phyloP scores from a whole-genome alignment of 2,329 filamentous ascomycete species.

The Phialemoniopsis sp. region DNA sequence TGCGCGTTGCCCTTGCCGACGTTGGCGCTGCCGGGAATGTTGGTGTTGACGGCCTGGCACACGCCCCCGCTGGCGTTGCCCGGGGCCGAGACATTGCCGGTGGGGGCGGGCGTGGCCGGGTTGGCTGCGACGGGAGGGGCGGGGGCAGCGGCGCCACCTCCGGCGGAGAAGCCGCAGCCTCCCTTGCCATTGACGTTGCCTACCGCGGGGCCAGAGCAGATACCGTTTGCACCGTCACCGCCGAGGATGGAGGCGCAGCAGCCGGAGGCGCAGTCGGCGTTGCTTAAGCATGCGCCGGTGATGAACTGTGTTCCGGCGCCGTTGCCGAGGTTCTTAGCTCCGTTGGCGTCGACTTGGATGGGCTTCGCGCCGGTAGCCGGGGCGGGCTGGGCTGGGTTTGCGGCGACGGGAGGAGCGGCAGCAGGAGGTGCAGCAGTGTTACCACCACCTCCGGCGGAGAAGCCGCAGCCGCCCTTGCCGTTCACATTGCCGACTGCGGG shows the following conservation, averaged over 20 bases:
- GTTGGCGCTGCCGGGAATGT: slow-evolving; percentile 24
- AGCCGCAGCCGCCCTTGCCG: slow-evolving; percentile 14
- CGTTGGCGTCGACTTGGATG: slow-evolving; percentile 10
- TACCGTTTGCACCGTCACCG: slow-evolving; percentile 8
- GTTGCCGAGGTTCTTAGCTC: slow-evolving; percentile 7
- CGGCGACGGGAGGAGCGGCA: no score
- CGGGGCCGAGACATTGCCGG: background rate
- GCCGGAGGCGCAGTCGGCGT: slow-evolving; percentile 6
- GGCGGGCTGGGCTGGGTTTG: no score
- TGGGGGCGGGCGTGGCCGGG: background rate
- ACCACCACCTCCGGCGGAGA: slow-evolving; percentile 1
- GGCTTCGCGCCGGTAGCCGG: slow-evolving; percentile 6
- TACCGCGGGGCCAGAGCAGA: slow-evolving; percentile 13
- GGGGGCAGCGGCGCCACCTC: slow-evolving; percentile 1
- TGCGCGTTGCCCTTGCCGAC: slow-evolving; percentile 17
- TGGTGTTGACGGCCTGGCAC: slow-evolving; percentile 15
- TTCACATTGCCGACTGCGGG: slow-evolving; percentile 10
- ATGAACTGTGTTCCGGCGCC: slow-evolving; percentile 7
- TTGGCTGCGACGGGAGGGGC: background rate
- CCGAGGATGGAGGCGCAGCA: slow-evolving; percentile 8
- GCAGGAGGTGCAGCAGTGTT: no score
- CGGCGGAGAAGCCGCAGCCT: slow-evolving; percentile 12
- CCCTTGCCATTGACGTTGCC: slow-evolving; percentile 13
- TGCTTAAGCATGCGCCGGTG: slow-evolving; percentile 7
- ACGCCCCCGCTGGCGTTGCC: no score